Conservation (phyloP, 2,329 filamentous ascomycete species). For the Trichoderma semiorbis region DNA sequence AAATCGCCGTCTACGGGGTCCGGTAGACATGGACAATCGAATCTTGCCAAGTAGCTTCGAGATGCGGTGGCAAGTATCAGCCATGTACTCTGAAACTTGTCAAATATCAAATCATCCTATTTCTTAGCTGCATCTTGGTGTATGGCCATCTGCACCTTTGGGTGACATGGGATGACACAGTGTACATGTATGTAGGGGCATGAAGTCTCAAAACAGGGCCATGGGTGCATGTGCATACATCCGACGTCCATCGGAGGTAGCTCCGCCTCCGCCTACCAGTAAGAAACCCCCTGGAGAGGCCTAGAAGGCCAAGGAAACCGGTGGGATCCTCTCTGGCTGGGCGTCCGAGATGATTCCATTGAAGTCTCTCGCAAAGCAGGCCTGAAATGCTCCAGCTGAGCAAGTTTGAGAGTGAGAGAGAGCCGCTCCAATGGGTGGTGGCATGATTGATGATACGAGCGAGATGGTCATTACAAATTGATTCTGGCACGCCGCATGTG, state of each 20-base stretch:
- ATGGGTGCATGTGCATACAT: background rate
- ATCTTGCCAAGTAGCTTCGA: background rate
- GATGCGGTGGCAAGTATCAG: background rate
- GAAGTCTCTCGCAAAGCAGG: background rate
- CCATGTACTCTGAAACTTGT: background rate
- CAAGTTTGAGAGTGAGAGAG: background rate
- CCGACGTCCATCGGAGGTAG: background rate
- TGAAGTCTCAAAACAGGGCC: background rate
- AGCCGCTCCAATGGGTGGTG: background rate
- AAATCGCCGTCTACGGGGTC: background rate
- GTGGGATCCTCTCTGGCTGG: background rate
- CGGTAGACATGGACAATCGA: background rate
- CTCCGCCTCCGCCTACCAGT: background rate
- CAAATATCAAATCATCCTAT: background rate
- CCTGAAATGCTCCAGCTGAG: background rate
- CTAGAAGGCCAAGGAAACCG: background rate
- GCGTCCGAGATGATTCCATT: background rate
- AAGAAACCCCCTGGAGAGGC: background rate
- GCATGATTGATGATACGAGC: background rate
- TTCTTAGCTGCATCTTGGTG: background rate
- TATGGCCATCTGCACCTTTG: background rate
- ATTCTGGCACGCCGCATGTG: background rate
- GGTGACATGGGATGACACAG: background rate
- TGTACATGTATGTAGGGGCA: background rate
- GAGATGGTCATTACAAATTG: background rate